phyloP scores from a whole-genome alignment of 2,329 filamentous ascomycete species.

The Fusarium austroafricanum region DNA sequence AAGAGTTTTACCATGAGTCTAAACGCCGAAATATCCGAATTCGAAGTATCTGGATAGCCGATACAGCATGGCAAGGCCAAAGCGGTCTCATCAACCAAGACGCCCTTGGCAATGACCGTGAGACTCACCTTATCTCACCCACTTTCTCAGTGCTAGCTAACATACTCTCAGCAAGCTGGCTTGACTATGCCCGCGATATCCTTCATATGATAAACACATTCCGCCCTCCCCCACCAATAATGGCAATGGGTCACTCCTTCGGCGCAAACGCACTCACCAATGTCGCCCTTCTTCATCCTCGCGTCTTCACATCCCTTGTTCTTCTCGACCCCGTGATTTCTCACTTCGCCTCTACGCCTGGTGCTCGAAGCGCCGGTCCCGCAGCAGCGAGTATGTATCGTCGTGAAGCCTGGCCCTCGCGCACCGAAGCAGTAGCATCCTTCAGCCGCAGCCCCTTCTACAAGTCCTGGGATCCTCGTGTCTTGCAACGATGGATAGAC shows the following conservation, averaged over 20 bases:
- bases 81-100: conserved; percentile 82
- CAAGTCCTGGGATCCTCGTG: conserved; percentile 81
- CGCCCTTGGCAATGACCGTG: conserved; percentile 85
- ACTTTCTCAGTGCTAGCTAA: conserved; percentile 9
- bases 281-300: conserved; percentile 80
- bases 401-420: conserved; percentile 85
- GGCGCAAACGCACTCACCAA: conserved; percentile 80
- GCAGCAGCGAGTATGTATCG: conserved; percentile 75
- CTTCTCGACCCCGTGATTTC: conserved; percentile 88
- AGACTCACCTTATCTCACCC: conserved; percentile 46
- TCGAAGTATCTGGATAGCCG: conserved; percentile 88
- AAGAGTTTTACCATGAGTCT: conserved; percentile 75
- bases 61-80: conserved; percentile 85
- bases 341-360: conserved; percentile 54
- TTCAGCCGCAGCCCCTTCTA: conserved; percentile 80
- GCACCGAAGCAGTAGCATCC: conserved; percentile 71
- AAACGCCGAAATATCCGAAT: conserved; percentile 74
- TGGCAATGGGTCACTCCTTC: conserved; percentile 91
- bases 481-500: conserved; percentile 71
- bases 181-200: conserved; percentile 86
- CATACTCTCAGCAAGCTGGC: conserved; percentile 68
- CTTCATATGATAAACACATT: conserved; percentile 88
- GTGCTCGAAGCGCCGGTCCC: conserved; percentile 51
- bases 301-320: conserved; percentile 79
- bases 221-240: conserved; percentile 80